Evolutionary conservation across 371 early-diverging fungal genomes (phyloP).

Genomic region (Mortierella sp.): DNA sequence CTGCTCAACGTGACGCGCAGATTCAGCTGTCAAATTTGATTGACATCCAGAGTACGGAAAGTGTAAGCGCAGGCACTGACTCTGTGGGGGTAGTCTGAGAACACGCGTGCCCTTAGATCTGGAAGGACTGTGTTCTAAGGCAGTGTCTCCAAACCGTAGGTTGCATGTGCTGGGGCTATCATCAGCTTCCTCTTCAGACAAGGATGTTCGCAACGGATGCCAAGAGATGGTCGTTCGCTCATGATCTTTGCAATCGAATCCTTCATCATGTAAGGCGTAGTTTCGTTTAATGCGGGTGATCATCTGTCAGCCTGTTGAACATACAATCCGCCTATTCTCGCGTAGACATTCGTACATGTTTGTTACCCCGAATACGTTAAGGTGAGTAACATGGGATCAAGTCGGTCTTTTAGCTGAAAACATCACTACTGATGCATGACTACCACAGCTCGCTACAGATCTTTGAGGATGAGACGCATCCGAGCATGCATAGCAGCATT

Average conservation of each 20-base stretch:
- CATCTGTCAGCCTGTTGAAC: constrained; percentile 4
- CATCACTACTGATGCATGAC: neutral
- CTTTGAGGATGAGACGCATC: constrained; percentile 75
- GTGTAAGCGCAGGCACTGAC: constrained; percentile 37
- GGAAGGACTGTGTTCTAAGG: neutral
- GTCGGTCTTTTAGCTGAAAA: neutral
- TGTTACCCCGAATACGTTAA: constrained; percentile 64
- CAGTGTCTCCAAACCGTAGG: constrained; percentile 49
- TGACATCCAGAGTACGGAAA: constrained; percentile 62
- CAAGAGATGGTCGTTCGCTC: constrained; percentile 22
- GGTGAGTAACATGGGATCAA: constrained; percentile 42
- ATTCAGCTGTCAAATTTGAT: constrained; percentile 65
- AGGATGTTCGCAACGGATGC: constrained; percentile 19
- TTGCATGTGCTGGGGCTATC: constrained; percentile 74
- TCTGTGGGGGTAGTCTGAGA: neutral
- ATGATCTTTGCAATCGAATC: constrained; percentile 25
- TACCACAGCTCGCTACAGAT: constrained; percentile 72
- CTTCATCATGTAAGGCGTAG: constrained; percentile 48
- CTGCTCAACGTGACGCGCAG: constrained; percentile 58
- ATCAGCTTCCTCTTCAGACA: constrained; percentile 61
- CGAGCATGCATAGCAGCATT: constrained; percentile 67
- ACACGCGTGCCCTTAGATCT: too few relatives aligned
- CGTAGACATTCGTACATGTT: constrained; percentile 62
- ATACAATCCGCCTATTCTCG: neutral
- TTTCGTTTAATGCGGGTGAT: too few relatives aligned